Conservation (phyloP, 2,329 filamentous ascomycete genomes). For the Aspergillus glaucus region DNA sequence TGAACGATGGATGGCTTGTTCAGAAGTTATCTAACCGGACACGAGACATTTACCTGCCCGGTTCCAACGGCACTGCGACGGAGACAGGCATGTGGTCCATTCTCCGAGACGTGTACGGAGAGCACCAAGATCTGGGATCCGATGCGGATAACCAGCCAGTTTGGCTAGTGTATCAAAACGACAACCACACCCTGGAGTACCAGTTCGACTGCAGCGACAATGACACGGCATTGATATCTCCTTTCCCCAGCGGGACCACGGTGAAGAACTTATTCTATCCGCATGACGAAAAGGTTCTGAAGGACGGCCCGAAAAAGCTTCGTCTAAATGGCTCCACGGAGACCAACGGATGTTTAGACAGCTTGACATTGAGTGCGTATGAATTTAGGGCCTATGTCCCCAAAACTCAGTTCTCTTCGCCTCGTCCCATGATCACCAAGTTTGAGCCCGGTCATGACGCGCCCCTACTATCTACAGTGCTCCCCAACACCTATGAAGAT, state of each 20-base stretch:
- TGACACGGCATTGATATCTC: slow-evolving; percentile 48
- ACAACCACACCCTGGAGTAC: slow-evolving; percentile 47
- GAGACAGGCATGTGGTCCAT: slow-evolving; percentile 58
- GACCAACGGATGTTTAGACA: slow-evolving; percentile 51
- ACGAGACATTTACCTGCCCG: slow-evolving; percentile 44
- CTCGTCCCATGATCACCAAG: slow-evolving; percentile 54
- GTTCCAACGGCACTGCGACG: slow-evolving; percentile 47
- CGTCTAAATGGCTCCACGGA: slow-evolving; percentile 43
- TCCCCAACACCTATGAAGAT: slow-evolving; percentile 35
- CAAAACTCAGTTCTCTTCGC: slow-evolving; percentile 43
- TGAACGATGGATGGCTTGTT: slow-evolving; percentile 55
- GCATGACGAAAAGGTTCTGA: slow-evolving; percentile 51
- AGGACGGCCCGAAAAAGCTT: slow-evolving; percentile 40
- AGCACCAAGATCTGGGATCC: slow-evolving; percentile 47
- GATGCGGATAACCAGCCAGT: slow-evolving; percentile 40
- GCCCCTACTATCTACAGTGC: slow-evolving; percentile 46
- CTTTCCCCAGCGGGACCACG: slow-evolving; percentile 48
- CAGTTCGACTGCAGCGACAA: slow-evolving; percentile 51
- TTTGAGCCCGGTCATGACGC: slow-evolving; percentile 58
- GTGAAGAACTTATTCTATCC: slow-evolving; percentile 61
- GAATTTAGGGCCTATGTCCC: slow-evolving; percentile 58
- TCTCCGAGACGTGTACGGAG: slow-evolving; percentile 44
- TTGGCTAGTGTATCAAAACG: slow-evolving; percentile 42
- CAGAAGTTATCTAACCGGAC: slow-evolving; percentile 54
- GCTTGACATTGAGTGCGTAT: slow-evolving; percentile 49